Evolutionary conservation across 352 stramenopile species (phyloP), one percentile per base, ranked within the genome.

Genomic region (Pythium aphanidermatum): DNA sequence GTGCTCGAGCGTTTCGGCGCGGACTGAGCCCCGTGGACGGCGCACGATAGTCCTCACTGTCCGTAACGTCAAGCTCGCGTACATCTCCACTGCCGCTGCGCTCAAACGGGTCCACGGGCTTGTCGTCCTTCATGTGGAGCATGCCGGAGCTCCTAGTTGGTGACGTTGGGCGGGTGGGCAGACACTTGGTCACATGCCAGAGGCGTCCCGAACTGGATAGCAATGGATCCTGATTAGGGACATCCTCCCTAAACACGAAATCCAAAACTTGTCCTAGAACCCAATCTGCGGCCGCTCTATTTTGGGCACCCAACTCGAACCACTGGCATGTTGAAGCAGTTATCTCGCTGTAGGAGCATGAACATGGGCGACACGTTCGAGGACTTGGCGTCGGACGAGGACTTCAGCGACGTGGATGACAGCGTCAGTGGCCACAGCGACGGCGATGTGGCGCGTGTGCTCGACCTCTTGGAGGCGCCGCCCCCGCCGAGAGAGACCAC

Each of bases 51-150:
- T 72, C 58, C 14, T 64, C 31, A 14, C 55, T 47, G 5, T 46
- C 56, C 45, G 62, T 76, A 13, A 83, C 66, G 23, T 77, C 69
- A 29, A 79, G 56, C 26, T 61, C 36, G 46, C 67, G 79, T 25
- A 58, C 33, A 8, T 51, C 45, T n/a, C 75, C 70, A 16, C 73
- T 62, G 31, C 62, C 53, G 32, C 9, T 17, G 32, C 35, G 14
- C 26, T 60, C 68, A 54, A 76, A 78, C 30, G 56, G 51, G 17
- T 69, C 56, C 26, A 56, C 48, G 21, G 41, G 60, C 33, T 66
- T 73, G 23, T 81, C 71, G 25, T 63, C 57, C 61, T 81, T 72
- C 60, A 74, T 71, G 32, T 63, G 55, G 41, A 73, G 46, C 60
- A 69, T 73, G 28, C 9, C 19, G 8, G 25, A 43, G 14, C 14